Evolutionary conservation across 139 green algal genomes (phyloP).

Genomic region (Coccomyxa sp.): DNA sequence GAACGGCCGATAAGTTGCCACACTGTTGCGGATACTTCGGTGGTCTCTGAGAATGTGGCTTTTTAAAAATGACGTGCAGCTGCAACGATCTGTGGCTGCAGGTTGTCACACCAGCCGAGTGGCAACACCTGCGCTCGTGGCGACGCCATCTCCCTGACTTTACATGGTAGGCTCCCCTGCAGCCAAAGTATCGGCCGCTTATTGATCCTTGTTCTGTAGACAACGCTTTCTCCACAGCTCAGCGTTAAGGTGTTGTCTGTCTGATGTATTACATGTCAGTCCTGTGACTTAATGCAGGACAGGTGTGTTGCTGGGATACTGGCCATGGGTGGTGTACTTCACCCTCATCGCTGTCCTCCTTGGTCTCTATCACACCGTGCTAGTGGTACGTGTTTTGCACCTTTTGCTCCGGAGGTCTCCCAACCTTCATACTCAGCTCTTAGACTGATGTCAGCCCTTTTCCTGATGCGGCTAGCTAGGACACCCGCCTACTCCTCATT

Average conservation of each 20-base stretch:
- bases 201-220: no score
- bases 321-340: slow-evolving; percentile 8
- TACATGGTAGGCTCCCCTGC: background rate
- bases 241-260: background rate
- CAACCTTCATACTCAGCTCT: background rate
- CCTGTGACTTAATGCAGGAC: background rate
- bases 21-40: no score
- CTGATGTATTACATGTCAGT: background rate
- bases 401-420: background rate
- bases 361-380: slow-evolving; percentile 21
- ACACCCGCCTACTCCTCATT: background rate
- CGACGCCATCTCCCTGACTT: background rate
- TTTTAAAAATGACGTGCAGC: background rate
- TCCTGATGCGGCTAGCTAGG: background rate
- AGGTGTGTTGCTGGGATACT: background rate
- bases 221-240: background rate
- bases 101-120: background rate
- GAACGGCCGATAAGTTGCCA: no score
- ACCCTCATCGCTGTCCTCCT: slow-evolving; percentile 19
- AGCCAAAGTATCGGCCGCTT: background rate
- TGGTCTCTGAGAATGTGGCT: no score
- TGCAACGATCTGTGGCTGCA: background rate
- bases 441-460: background rate
- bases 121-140: background rate
- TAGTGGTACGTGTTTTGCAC: background rate